These are phyloP conservation scores for Hibiscus trionum DNA, from an alignment of 345 rosid species.

Conservation along the genomic window DNA sequence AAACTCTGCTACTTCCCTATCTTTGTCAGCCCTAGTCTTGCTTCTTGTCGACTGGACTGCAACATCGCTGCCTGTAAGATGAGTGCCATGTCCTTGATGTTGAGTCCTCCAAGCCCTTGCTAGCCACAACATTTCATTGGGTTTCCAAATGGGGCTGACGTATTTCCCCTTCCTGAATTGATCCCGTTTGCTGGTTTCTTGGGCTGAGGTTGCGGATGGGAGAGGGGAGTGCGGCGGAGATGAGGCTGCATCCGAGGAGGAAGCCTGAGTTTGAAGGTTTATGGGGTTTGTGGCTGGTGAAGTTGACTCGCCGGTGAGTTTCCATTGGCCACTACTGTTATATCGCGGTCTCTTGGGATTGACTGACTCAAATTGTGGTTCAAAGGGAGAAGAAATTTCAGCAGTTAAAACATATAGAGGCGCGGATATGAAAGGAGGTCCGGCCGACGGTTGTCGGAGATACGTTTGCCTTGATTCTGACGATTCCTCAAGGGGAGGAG, in stretches of 20 bases:
- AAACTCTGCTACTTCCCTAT: slow-evolving; percentile 87
- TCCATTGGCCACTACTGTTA: slow-evolving; percentile 60
- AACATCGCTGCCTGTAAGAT: slow-evolving; percentile 8
- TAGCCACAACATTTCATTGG: slow-evolving; percentile 90
- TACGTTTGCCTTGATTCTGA: slow-evolving; percentile 33
- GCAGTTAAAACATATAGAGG: slow-evolving; percentile 49
- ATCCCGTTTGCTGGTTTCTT: no score
- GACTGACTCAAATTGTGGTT: slow-evolving; percentile 15
- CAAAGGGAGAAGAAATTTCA: slow-evolving; percentile 39
- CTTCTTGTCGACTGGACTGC: slow-evolving; percentile 38
- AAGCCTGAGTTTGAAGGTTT: slow-evolving; percentile 30
- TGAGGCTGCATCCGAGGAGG: slow-evolving; percentile 84
- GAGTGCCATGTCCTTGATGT: slow-evolving; percentile 34
- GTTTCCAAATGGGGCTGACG: slow-evolving; percentile 99
- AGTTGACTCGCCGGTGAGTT: slow-evolving; percentile 37
- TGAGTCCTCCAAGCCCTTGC: slow-evolving; percentile 94
- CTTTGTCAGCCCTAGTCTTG: slow-evolving; percentile 92
- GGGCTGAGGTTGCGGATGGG: no score
- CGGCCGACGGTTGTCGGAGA: slow-evolving; percentile 29
- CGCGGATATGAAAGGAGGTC: slow-evolving; percentile 40
- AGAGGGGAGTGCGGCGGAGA: slow-evolving; percentile 61
- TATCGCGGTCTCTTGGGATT: slow-evolving; percentile 76
- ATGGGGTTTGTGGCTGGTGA: slow-evolving; percentile 35
- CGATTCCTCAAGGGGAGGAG: slow-evolving; percentile 52
- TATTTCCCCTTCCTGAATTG: slow-evolving; percentile 73